Base-by-base conservation (phyloP, 805 yeast species). In the Candida gorgasii region DNA sequence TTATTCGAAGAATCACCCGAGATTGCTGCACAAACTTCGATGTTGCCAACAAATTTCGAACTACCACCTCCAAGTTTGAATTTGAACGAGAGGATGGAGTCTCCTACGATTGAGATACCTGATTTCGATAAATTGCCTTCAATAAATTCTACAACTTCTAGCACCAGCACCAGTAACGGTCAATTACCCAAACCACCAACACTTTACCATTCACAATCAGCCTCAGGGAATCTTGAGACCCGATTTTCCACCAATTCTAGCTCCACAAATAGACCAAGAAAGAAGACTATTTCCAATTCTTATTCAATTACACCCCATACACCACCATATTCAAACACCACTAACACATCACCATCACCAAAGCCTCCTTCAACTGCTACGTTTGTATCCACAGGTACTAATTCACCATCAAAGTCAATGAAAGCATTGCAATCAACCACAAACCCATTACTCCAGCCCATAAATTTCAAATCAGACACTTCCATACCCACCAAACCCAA, bases 91-190 rank as follows among this genome's bases (percentile, higher is more conserved):
- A 57, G 78, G 29, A 67, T 69, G 13, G 73, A 78, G 8, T 76
- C 85, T 0, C 84, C 88, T 1, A 71, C 84, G 2, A 76, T 76
- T 20, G 90, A 84, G 57, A 86, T 85, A 31, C 92, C 92, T 4
- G 80, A 75, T 48, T 79, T 82, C 75, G 83, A 78, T 38, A 62
- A 62, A 23, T 42, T 68, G 33, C 56, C 64, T 6, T 40, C 54
- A 9, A 13, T 49, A 9, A 29, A n/a, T 18, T 19, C 30, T 39
- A 36, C 29, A 24, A 24, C 28, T 20, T 6, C 30, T 7, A 27
- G 13, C n/a, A 12, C 30, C 7, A 11, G 5, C 26, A 14, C 40
- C 5, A 20, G 29, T 15, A 20, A 20, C 24, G n/a, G n/a, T n/a
- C n/a, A n/a, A 30, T 51, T 65, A 15, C 54, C 62, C 39, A 67